These are phyloP conservation scores for Allium fistulosum DNA, from an alignment of 106 monocot species.

Conservation along the genomic window DNA sequence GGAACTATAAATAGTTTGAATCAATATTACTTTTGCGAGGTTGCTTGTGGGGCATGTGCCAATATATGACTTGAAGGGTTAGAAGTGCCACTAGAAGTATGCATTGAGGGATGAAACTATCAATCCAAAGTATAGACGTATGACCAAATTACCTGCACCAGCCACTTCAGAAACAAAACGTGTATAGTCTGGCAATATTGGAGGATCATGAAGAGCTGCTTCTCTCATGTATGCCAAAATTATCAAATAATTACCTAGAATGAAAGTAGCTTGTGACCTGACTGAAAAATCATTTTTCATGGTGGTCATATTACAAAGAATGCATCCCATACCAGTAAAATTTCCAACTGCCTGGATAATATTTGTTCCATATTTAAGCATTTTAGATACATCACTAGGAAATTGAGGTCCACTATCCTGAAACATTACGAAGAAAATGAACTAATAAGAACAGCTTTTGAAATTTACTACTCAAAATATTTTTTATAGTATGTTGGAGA, in stretches of 20 bases:
- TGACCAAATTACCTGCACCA: not conserved
- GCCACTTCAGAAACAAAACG: conserved; percentile 21
- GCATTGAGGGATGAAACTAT: no score
- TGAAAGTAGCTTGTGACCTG: not conserved
- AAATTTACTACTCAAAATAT: no score
- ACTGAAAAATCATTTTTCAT: conserved; percentile 1
- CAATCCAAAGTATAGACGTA: no score
- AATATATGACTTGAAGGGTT: no score
- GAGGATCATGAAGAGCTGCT: conserved; percentile 12
- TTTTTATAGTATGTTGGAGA: no score
- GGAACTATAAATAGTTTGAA: no score
- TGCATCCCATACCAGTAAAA: conserved; percentile 55
- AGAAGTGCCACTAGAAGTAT: no score
- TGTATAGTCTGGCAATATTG: conserved; percentile 55
- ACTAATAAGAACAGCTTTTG: no score
- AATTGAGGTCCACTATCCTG: conserved; percentile 90
- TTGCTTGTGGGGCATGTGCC: no score
- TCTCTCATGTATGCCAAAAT: conserved; percentile 47
- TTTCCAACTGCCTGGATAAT: conserved; percentile 81
- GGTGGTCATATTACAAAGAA: not conserved
- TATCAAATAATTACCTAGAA: conserved; percentile 67
- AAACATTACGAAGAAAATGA: not conserved
- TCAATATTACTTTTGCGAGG: no score
- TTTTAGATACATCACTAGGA: conserved; percentile 85
- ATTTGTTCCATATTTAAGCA: conserved; percentile 91